These are phyloP conservation scores for Dioscorea cayenensis DNA, from an alignment of 116 monocot species.

Conservation along the genomic window DNA sequence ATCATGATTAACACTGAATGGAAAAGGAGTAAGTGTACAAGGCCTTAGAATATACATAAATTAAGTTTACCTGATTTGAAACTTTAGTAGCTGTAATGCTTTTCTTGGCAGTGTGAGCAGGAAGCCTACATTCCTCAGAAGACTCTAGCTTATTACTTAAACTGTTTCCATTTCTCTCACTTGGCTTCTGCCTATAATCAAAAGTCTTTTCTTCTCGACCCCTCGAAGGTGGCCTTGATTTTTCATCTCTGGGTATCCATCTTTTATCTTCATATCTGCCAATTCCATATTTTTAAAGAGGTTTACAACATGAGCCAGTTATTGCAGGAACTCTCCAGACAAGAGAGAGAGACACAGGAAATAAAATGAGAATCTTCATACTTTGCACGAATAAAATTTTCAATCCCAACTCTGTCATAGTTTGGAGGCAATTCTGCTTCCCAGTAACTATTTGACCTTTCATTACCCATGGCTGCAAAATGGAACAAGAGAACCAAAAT, in stretches of 20 bases:
- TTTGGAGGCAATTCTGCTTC: conserved; percentile 94
- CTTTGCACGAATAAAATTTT: conserved; percentile 96
- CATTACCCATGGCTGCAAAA: conserved; percentile 97
- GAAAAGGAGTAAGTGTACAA: background rate
- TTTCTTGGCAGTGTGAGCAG: conserved; percentile 17
- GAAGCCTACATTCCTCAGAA: background rate
- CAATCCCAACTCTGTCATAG: conserved; percentile 92
- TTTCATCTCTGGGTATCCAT: conserved; percentile 55
- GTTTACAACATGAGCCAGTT: background rate
- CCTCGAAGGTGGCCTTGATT: conserved; percentile 27
- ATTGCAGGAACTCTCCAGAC: background rate
- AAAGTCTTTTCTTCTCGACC: conserved; percentile 20
- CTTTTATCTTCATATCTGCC: conserved; percentile 92
- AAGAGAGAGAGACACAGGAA: background rate
- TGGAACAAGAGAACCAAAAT: background rate
- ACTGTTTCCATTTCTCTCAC: conserved; percentile 17
- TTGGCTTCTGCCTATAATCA: conserved; percentile 17
- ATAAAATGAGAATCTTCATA: conserved; percentile 16
- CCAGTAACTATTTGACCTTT: conserved; percentile 89
- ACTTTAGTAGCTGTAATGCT: conserved; percentile 25
- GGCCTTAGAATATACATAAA: background rate
- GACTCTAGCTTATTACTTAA: conserved; percentile 14
- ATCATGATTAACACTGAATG: too few species aligned
- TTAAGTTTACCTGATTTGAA: conserved; percentile 19
- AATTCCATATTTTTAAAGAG: background rate